Conservation (phyloP, 78 protist genomes). For the Carpediemonas membranifera region DNA sequence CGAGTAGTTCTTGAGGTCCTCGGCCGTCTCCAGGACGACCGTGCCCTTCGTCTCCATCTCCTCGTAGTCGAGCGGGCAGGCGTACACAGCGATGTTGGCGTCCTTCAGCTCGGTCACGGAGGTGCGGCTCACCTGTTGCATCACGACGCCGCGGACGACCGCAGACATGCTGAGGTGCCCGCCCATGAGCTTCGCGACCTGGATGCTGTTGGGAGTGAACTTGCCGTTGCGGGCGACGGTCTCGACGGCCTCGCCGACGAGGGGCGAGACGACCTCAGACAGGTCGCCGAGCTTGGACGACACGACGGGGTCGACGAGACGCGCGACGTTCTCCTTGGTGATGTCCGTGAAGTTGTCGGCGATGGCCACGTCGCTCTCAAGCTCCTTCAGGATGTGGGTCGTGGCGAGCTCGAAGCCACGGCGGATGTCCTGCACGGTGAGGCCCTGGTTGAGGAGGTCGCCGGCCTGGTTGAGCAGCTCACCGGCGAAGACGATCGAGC, state of each 20-base stretch:
- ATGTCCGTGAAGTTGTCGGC: conserved; percentile 18
- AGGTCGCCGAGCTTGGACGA: conserved; percentile 81
- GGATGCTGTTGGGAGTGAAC: conserved; percentile 93
- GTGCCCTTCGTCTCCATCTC: conserved; percentile 89
- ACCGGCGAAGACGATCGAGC: conserved; percentile 82
- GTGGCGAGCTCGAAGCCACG: conserved; percentile 60
- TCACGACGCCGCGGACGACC: conserved; percentile 77
- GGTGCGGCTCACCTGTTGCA: conserved; percentile 58
- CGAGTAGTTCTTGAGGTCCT: conserved; percentile 64
- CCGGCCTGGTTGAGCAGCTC: conserved; percentile 85
- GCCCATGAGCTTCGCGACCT: conserved; percentile 87
- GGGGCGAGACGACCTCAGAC: conserved; percentile 59
- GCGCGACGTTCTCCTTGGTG: conserved; percentile 23
- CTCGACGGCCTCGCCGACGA: conserved; percentile 79
- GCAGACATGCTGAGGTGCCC: conserved; percentile 52
- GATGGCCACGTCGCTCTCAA: not conserved
- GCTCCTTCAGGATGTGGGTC: not conserved
- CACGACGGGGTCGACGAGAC: conserved; percentile 54
- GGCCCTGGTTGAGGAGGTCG: conserved; percentile 65
- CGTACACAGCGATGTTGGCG: conserved; percentile 84
- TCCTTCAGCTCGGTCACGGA: conserved; percentile 46
- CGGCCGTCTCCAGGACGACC: conserved; percentile 71
- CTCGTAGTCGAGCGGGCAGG: conserved; percentile 72
- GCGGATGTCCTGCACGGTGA: conserved; percentile 76
- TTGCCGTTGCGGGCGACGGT: conserved; percentile 51